Conservation (phyloP, 2,329 filamentous ascomycete genomes). For the Aspergillus neoniger region DNA sequence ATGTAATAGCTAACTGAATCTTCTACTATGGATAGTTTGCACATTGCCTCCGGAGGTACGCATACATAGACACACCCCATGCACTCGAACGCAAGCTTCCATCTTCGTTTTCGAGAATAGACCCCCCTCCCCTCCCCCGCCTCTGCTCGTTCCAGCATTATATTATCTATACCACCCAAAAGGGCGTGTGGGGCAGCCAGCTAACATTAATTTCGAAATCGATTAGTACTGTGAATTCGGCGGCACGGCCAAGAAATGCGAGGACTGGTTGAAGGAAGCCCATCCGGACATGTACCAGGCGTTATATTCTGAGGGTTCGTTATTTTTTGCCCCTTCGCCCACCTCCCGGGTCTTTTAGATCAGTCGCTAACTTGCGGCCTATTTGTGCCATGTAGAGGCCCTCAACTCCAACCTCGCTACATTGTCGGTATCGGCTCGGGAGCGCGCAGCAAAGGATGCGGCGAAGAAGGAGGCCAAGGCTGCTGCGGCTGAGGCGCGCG, state of each 20-base stretch:
- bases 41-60: conserved; percentile 67
- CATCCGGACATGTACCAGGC: conserved; percentile 72
- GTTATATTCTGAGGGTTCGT: conserved; percentile 76
- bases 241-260: conserved; percentile 93
- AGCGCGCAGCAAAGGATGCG: conserved; percentile 92
- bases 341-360: neutral
- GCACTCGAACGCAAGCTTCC: no score
- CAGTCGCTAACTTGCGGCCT: neutral
- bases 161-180: no score
- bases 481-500: conserved; percentile 79
- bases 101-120: no score
- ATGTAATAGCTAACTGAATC: conserved; percentile 1
- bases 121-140: no score
- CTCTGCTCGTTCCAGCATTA: no score
- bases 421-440: conserved; percentile 86
- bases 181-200: no score
- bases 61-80: neutral
- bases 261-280: conserved; percentile 84
- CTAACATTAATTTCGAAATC: no score
- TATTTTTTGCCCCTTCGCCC: neutral
- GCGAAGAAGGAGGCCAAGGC: conserved; percentile 97
- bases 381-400: conserved; percentile 58
- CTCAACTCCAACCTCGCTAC: conserved; percentile 81
- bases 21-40: conserved; percentile 53
- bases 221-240: conserved; percentile 97